These are phyloP conservation scores for Calophaca sinica DNA, from an alignment of 306 rosid species.

Conservation along the genomic window DNA sequence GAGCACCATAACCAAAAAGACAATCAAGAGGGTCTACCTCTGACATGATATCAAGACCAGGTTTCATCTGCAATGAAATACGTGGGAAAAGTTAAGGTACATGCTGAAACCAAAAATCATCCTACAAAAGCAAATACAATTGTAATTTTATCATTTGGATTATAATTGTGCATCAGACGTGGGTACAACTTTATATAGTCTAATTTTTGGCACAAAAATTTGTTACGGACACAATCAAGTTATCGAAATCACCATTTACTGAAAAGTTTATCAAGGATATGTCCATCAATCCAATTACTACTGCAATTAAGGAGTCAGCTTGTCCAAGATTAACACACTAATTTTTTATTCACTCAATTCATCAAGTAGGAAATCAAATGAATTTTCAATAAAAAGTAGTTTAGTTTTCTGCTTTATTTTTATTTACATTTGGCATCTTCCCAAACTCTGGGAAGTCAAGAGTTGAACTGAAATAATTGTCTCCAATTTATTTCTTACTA, in stretches of 20 bases:
- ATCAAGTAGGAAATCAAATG: slow-evolving; percentile 12
- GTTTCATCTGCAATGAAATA: slow-evolving; percentile 53
- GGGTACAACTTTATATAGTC: background rate
- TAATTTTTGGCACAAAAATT: background rate
- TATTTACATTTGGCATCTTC: too few relatives aligned
- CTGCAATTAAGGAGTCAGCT: slow-evolving; percentile 18
- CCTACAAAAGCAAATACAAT: background rate
- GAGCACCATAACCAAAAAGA: slow-evolving; percentile 61
- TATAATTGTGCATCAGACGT: background rate
- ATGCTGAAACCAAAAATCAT: background rate
- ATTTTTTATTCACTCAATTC: background rate
- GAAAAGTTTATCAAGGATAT: slow-evolving; percentile 26
- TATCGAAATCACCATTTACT: slow-evolving; percentile 3
- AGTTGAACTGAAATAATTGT: background rate
- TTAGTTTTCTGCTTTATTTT: too few relatives aligned
- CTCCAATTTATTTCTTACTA: slow-evolving; percentile 20
- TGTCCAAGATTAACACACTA: slow-evolving; percentile 27
- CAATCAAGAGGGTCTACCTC: slow-evolving; percentile 77
- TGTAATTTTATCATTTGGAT: slow-evolving; percentile 15
- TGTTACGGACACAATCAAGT: slow-evolving; percentile 6
- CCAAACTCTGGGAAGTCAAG: background rate
- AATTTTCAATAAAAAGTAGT: background rate
- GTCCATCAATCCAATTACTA: slow-evolving; percentile 28
- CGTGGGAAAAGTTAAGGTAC: background rate
- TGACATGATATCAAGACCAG: slow-evolving; percentile 45